Conservation (phyloP, 129 eudicot species). For the Rutidosis leptorrhynchoides region DNA sequence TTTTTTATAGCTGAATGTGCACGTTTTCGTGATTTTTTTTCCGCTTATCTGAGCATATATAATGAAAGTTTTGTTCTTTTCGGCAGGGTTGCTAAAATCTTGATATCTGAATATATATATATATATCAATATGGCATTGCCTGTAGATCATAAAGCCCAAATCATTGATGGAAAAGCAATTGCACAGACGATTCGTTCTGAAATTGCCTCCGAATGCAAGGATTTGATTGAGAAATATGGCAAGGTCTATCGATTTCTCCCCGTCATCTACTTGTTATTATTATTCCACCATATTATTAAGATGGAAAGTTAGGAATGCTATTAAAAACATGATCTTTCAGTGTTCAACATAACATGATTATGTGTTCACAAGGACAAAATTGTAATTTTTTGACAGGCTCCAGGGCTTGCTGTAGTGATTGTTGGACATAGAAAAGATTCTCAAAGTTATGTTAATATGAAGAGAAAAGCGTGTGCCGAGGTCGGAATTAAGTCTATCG, state of each 20-base stretch:
- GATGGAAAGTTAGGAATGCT: neutral
- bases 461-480: constrained; percentile 92
- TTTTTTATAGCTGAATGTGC: too few relatives aligned
- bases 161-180: constrained; percentile 82
- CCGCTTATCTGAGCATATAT: neutral
- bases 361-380: constrained; percentile 1
- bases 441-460: constrained; percentile 89
- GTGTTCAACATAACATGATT: constrained; percentile 9
- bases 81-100: constrained; percentile 17
- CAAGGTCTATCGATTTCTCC: constrained; percentile 49
- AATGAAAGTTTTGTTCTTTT: neutral
- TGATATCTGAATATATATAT: constrained; percentile 15
- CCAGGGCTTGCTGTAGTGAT: constrained; percentile 96
- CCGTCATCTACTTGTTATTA: neutral
- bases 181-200: constrained; percentile 84
- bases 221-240: constrained; percentile 57
- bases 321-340: constrained; percentile 6
- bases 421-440: constrained; percentile 86
- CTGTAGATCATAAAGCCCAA: constrained; percentile 61
- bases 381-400: constrained; percentile 41
- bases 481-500: constrained; percentile 75
- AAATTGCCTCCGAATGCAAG: constrained; percentile 68
- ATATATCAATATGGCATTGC: constrained; percentile 34
- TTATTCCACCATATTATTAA: neutral
- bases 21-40: too few relatives aligned